These are phyloP conservation scores for Orobanche coerulescens DNA, from an alignment of 257 asterid genomes.

Conservation along the genomic window DNA sequence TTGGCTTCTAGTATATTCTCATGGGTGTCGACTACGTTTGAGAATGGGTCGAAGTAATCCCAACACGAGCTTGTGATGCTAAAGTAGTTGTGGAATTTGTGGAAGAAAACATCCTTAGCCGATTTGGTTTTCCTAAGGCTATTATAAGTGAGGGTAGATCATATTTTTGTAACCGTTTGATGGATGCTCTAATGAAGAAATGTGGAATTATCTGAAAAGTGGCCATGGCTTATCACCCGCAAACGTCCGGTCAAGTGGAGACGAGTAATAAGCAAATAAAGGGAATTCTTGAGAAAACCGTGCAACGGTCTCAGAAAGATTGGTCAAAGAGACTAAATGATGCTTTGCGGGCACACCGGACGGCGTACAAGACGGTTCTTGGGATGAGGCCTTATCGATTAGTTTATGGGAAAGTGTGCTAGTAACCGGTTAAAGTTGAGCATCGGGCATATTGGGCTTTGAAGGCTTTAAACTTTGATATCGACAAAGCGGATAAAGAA, in stretches of 20 bases:
- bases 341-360: not conserved
- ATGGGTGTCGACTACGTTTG: no score
- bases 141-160: no score
- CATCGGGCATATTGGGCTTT: no score
- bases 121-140: no score
- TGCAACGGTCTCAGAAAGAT: not conserved
- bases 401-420: not conserved
- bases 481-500: not conserved
- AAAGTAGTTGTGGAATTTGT: no score
- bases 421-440: not conserved
- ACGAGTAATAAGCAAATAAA: not conserved
- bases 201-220: not conserved
- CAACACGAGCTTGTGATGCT: no score
- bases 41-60: no score
- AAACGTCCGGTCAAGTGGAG: no score
- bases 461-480: not conserved
- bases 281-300: not conserved
- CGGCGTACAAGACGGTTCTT: not conserved
- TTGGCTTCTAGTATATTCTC: no score
- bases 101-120: no score
- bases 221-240: not conserved
- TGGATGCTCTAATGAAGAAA: not conserved
- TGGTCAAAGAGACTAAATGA: not conserved
- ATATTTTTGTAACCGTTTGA: no score
- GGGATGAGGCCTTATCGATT: not conserved